Base-by-base conservation (phyloP, 805 yeast genomes). In the Saccharomycopsis fibuligera region DNA sequence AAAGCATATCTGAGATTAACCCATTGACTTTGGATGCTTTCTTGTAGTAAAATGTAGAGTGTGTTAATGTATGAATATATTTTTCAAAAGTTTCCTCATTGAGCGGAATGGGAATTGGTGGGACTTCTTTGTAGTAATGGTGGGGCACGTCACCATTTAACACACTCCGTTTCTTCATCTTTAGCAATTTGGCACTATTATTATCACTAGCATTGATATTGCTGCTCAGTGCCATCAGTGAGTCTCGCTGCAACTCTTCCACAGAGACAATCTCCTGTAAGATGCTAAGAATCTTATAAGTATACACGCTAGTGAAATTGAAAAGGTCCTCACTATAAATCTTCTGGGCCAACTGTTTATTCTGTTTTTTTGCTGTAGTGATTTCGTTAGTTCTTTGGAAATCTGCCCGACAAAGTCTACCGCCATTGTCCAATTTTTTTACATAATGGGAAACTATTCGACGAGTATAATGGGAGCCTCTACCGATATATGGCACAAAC, bases 21-120 rank as follows among this genome's bases (percentile, higher is more conserved):
- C 74, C 73, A 47, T 64, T 63, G 36, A 58, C 56, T 42, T 56
- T 62, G 1, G 74, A 68, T 1, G 74, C 65, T 19, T 60, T 60
- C 42, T 62, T 66, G 43, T 56, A 58, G 22, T 64, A 62, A 53
- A 64, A 69, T 4, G 59, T 60, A 1, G 69, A 60, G 51, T 71
- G 73, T 1, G 72, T 65, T 25, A 71, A 42, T 4, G 56, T 23
- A n/a, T 67, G 64, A 42, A 71, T 54, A 44, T 68, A 69, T 9
- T 58, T 56, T 22, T 60, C 66, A 53, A 68, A 67, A 3, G 37
- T 36, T 5, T 41, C 23, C 0, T 60, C 60, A 33, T 62, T 56
- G 29, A 49, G 40, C 3, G n/a, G 53, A 37, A 4, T 50, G 39
- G 48, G 70, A 63, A 27, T 62, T 54, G 2, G 72, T 68, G 74